Evolutionary conservation across 2,329 filamentous ascomycete genomes (phyloP), one percentile per base, ranked within the genome.

Genomic region (Paecilomyces variotii): DNA sequence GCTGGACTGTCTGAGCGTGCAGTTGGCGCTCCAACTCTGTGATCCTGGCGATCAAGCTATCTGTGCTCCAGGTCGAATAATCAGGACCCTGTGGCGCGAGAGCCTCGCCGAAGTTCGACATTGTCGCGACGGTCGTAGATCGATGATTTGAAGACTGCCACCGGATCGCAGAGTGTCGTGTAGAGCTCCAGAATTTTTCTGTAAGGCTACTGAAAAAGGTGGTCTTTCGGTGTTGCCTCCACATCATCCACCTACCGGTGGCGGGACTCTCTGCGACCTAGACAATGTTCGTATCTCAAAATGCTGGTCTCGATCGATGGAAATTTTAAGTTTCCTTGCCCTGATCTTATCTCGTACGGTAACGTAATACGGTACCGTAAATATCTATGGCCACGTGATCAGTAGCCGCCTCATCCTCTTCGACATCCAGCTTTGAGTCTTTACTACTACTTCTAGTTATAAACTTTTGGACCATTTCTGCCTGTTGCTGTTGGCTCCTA

Each of bases 51-150:
- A 94, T 82, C 39, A 94, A 83, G 52, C 84, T 84, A 45, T 85
- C 80, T 62, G 84, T 85, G 57, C 82, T 86, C 88, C 88, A 92
- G 62, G 78, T 80, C 49, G 79, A 79, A 74, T 92, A 92, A 64
- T 81, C 76, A 39, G 68, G 61, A 39, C 61, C 56, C 32, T 52
- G 56, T 28, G 62, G 56, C 52, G 60, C 51, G 56, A 56, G 57
- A 50, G 57, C 53, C 55, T 60, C 62, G 25, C 60, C 64, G 34
- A 59, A n/a, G 58, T 60, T 58, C 19, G 63, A 55, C 69, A 73
- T 71, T 32, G 57, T 66, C 59, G 60, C 59, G 24, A 63, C 32
- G 34, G 59, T 59, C 28, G 57, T 59, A 25, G 53, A n/a, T 56
- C 30, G 26, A 24, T 32, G 24, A 14, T 26, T 24, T 9, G 25